Conservation (phyloP, 495 filamentous ascomycete species). For the Tuber magnatum region DNA sequence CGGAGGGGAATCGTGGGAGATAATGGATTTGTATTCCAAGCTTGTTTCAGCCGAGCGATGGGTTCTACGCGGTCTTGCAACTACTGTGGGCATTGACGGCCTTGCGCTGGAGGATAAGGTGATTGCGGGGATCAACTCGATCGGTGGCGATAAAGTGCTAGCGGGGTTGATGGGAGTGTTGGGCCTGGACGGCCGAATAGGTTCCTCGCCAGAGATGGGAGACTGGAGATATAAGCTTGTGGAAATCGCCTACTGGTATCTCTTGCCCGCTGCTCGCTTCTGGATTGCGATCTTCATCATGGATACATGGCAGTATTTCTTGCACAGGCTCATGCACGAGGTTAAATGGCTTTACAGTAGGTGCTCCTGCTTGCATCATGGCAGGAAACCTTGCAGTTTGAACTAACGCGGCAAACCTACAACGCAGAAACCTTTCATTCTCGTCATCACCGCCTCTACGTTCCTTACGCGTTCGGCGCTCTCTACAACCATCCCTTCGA, state of each 20-base stretch:
- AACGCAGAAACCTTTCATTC: constrained; percentile 74
- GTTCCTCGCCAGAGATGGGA: constrained; percentile 45
- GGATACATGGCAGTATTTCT: constrained; percentile 97
- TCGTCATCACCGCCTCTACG: constrained; percentile 89
- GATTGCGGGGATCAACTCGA: constrained; percentile 22
- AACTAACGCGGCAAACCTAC: not conserved
- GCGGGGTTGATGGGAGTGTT: constrained; percentile 39
- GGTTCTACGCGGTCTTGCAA: constrained; percentile 40
- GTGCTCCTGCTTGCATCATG: constrained; percentile 38
- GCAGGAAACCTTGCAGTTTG: not conserved
- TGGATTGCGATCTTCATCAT: constrained; percentile 62
- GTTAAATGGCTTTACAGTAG: constrained; percentile 94
- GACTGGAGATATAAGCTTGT: constrained; percentile 71
- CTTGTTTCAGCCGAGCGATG: constrained; percentile 33
- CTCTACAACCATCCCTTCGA: constrained; percentile 94
- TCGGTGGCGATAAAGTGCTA: constrained; percentile 26
- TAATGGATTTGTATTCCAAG: constrained; percentile 43
- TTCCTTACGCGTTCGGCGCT: constrained; percentile 94
- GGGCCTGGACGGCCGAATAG: constrained; percentile 49
- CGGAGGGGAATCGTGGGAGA: constrained; percentile 73
- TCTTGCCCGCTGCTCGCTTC: constrained; percentile 70
- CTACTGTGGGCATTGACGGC: constrained; percentile 53
- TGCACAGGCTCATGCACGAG: constrained; percentile 88
- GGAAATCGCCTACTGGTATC: constrained; percentile 66
- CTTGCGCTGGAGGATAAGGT: constrained; percentile 38